Base-by-base conservation (phyloP, 2,329 filamentous ascomycete genomes). In the Aspergillus pseudoviridinutans region DNA sequence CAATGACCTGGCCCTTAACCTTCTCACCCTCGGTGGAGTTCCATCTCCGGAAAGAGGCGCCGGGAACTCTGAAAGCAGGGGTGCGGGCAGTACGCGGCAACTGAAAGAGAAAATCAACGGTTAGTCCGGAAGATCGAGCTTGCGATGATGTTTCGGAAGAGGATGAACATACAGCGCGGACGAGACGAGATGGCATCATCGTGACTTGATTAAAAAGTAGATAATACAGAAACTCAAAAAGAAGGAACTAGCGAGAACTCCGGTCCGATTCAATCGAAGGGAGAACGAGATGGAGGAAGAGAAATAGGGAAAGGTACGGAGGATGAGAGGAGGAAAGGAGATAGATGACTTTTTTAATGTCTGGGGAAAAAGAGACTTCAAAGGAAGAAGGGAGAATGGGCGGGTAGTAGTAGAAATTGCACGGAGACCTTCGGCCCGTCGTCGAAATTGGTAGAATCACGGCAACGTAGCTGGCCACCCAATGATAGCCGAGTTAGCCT, bases 1-100 rank as follows among this genome's bases (percentile, higher is more conserved):
- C 94, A 73, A 97, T 97, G 77, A 97, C 93, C 72, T 90, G 81
- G 74, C 94, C 94, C 82, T 93, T 91, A 61, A 97, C 91, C 86
- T 97, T 97, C 76, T 85, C 81, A 71, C 84, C 85, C 66, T 77
- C 76, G 55, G 77, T 76, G 22, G 76, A 78, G 70, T 77, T 77
- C 75, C 75, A 78, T 73, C 77, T 71, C 61, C 88, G 86, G 75
- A 93, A 91, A 70, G 86, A 85, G 64, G 89, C 86, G 65, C 83
- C 83, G 70, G 91, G 87, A 69, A 88, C 84, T 79, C 87, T 87
- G 75, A 87, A 78, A 73, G 84, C 81, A 69, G 87, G 82, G 71
- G 87, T 82, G 78, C 88, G 88, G 74, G 86, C 80, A 76, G 89
- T 87, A 83, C 91, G 86, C 74, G 91, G 90, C 78, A 95, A 85